Base-by-base conservation (phyloP, 768 basidiomycete genomes). In the Tubosaeta sp. region DNA sequence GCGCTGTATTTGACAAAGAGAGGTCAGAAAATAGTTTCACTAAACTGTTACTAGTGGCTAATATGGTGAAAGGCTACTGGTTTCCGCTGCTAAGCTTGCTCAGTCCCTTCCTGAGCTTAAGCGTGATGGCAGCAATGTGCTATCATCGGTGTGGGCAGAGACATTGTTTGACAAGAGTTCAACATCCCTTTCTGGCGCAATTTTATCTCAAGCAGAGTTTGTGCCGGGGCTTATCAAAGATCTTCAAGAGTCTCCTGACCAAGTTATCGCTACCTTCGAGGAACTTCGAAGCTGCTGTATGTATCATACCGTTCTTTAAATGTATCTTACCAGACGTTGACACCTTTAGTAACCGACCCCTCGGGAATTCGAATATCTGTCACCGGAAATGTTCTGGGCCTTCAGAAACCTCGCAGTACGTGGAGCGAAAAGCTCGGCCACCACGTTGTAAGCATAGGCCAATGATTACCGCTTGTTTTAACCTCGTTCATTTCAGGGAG, bases 91-190 rank as follows among this genome's bases (percentile, higher is more conserved):
- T 14, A 97, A 97, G 70, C 81, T 91, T 22, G 84, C 88, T 41
- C 95, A 97, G 66, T 85, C 84, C 17, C 76, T 99, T 31, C 95
- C 97, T 3, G 87, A 93, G 65, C 74, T 90, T 60, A 98, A 97
- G 75, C 82, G 97, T 35, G 87, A 91, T 64, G 95, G 94, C 12
- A 82, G 73, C 63, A 86, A 81, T 27, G 88, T 98, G 11, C 74
- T 93, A 43, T 76, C 77, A 10, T 86, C 92, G 8, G 72, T 92
- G 29, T 85, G 81, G 71, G 72, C 79, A 16, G 79, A 84, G 53
- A 63, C 91, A 26, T 63, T 92, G 25, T 88, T 81, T 61, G 78
- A 81, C 56, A 79, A 85, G 58, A 76, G 74, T 44, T 91, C 89
- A 5, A 87, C 88, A 10, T 81, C 82, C 12, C 80, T 84, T 31